Base-by-base conservation (phyloP, 768 basidiomycete genomes). In the Amanita pallidorosea region DNA sequence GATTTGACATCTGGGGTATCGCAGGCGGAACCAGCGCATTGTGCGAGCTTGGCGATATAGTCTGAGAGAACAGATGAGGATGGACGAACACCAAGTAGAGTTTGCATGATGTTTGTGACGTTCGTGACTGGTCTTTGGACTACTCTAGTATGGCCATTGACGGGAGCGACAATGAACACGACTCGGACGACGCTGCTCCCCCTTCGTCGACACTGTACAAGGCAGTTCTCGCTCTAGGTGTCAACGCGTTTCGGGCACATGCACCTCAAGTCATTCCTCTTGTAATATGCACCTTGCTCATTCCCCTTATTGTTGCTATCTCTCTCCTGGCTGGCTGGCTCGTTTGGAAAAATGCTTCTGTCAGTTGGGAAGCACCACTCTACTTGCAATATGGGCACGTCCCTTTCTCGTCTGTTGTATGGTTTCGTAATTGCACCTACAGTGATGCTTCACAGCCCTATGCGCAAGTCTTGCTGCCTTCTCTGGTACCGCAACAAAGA, bases 381-480 rank as follows among this genome's bases (percentile, higher is more conserved):
- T 79, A 81, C 61, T 70, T 92, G 17, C 86, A 89, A 69, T 92
- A 90, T 56, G 88, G 88, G 88, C 89, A 63, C 35, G 79, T 61
- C 20, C 13, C 7, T 35, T 54, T 27, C 22, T 42, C 37, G 23
- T 1, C 52, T 2, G 33, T 20, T 18, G 45, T 27, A 33, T 34
- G 33, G 29, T 5, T 38, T 53, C 38, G 49, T 58, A 42, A 47
- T 50, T 37, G 22, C 50, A 50, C 15, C 37, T 50, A 54, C 40
- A 90, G 88, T 8, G 84, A 88, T 54, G 79, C 80, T 2, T 56
- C 64, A 22, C 61, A 71, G 7, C 88, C 88, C 1, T 85, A 83
- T 54, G 86, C 86, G 4, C 68, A 77, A 35, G 59, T 72, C 3
- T 52, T 63, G 1, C 63, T 90, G 0, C 75, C 80, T 2, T 52